phyloP scores from a whole-genome alignment of 2,329 filamentous ascomycete genomes.

The Teratosphaeria gauchensis region DNA sequence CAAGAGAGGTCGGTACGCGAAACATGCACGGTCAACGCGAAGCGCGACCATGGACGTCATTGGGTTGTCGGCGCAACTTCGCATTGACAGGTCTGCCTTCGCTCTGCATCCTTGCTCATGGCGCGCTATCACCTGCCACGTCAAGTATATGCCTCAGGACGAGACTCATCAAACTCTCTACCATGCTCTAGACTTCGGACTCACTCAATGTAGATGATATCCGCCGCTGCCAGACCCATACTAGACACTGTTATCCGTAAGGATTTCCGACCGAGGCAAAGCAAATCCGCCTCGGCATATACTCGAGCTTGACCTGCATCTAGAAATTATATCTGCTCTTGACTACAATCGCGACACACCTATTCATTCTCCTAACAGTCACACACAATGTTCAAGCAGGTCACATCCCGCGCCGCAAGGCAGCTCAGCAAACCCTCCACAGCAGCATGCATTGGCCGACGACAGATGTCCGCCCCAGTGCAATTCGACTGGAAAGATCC shows the following conservation, averaged over 20 bases:
- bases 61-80: too few species aligned
- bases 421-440: constrained; percentile 22
- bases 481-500: constrained; percentile 90
- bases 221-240: not conserved
- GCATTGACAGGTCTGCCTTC: too few species aligned
- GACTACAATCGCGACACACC: not conserved
- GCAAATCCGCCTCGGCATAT: not conserved
- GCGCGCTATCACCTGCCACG: not conserved
- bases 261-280: not conserved
- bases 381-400: constrained; percentile 34
- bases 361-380: not conserved
- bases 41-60: not conserved
- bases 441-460: constrained; percentile 24
- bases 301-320: not conserved
- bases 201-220: not conserved
- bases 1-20: not conserved
- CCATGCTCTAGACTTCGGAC: not conserved
- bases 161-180: not conserved
- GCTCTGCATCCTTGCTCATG: not conserved
- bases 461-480: constrained; percentile 34
- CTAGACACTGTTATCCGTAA: not conserved
- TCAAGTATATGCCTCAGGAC: not conserved
- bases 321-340: not conserved
- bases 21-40: not conserved
- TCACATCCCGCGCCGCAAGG: constrained; percentile 32